Percentiles rank a stretch among this genome's conserved stretches.
Conservation (phyloP, 495 filamentous ascomycete species). For the Neurospora sp. region DNA sequence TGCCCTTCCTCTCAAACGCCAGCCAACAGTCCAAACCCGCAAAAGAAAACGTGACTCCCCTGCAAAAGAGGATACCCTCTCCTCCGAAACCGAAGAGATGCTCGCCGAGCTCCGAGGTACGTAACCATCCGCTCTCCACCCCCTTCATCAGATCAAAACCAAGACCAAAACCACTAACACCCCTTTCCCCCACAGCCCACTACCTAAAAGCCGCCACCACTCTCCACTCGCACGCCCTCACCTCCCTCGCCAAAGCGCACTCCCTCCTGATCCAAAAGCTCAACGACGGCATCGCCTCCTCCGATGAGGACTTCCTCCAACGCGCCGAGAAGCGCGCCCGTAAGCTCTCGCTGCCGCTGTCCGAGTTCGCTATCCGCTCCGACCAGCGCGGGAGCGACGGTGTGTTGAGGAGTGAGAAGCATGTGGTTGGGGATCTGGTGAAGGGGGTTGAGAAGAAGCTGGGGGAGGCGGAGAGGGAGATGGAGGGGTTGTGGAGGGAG, state of each 20-base stretch:
- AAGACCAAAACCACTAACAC: background rate
- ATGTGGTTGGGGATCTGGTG: background rate
- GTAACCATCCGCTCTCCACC: background rate
- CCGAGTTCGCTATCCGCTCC: background rate
- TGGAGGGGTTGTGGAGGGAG: background rate
- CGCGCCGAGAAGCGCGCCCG: background rate
- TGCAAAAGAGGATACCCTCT: background rate
- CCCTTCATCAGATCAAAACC: background rate
- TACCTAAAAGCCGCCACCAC: background rate
- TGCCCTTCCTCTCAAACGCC: background rate
- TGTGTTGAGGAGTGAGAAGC: background rate
- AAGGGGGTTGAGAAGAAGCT: background rate
- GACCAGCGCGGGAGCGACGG: background rate
- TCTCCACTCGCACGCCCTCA: background rate
- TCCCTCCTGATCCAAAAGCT: background rate
- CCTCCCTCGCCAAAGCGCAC: background rate
- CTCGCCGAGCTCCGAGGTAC: background rate
- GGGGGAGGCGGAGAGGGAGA: background rate
- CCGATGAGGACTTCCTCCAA: background rate
- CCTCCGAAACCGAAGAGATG: background rate
- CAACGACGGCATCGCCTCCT: background rate
- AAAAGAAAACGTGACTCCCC: background rate
- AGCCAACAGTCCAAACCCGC: background rate
- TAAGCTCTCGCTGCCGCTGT: background rate
- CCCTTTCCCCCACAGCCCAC: background rate